Conservation (phyloP, 495 filamentous ascomycete genomes). For the Hyaloscypha hepaticicola region DNA sequence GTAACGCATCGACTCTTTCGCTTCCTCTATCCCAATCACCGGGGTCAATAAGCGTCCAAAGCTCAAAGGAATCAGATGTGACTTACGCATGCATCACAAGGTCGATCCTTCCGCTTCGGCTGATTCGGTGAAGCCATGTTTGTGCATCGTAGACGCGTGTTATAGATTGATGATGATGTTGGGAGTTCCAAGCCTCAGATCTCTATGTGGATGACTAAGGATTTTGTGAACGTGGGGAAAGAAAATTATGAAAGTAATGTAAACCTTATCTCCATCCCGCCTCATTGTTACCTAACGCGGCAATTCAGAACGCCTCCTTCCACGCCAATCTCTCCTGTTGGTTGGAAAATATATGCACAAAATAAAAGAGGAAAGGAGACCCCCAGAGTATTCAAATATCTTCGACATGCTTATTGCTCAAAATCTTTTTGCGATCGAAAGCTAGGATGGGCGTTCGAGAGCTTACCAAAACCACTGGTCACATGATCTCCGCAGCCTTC, state of each 20-base stretch:
- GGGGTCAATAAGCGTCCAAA: not conserved
- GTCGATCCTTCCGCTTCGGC: slow-evolving; percentile 39
- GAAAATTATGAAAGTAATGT: no score
- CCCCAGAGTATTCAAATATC: not conserved
- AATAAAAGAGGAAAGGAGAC: not conserved
- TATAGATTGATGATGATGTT: not conserved
- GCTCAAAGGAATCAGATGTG: not conserved
- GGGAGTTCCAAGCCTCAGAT: not conserved
- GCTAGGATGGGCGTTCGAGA: not conserved
- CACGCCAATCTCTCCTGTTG: not conserved
- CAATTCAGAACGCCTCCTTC: not conserved
- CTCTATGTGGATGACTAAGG: not conserved
- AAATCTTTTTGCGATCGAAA: no score
- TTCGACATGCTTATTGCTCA: not conserved
- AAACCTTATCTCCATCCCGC: not conserved
- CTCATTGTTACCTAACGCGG: not conserved
- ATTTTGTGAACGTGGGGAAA: slow-evolving; percentile 2
- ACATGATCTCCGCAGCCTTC: not conserved
- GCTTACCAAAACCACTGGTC: not conserved
- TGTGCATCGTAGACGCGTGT: slow-evolving; percentile 11
- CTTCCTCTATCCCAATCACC: slow-evolving; percentile 44
- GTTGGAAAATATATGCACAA: not conserved
- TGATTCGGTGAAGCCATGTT: slow-evolving; percentile 36
- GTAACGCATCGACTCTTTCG: slow-evolving; percentile 88
- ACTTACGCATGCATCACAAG: slow-evolving; percentile 60